Conservation (phyloP, 2,329 filamentous ascomycete species). For the Polytolypa hystricis region DNA sequence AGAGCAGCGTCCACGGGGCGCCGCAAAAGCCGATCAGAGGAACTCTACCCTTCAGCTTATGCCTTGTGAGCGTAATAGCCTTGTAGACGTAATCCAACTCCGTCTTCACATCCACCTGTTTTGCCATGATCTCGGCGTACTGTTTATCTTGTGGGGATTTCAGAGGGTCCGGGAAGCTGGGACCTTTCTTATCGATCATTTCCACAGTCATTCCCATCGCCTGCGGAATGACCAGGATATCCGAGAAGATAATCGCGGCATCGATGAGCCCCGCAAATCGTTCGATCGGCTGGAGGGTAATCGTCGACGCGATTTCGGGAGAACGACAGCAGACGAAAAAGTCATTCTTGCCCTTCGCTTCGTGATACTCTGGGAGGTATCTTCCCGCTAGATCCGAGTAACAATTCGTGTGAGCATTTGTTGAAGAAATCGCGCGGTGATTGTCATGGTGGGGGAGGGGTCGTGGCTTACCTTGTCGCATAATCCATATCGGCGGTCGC, state of each 20-base stretch:
- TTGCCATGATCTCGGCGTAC: slow-evolving; percentile 64
- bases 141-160: slow-evolving; percentile 69
- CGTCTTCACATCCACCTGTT: slow-evolving; percentile 69
- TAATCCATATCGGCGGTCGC: slow-evolving; percentile 94
- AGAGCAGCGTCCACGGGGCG: slow-evolving; percentile 90
- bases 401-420: neutral
- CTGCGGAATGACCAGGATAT: slow-evolving; percentile 95
- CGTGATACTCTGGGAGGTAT: slow-evolving; percentile 95
- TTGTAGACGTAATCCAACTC: slow-evolving; percentile 93
- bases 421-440: neutral
- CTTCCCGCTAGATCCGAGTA: slow-evolving; percentile 70
- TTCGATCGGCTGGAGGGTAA: slow-evolving; percentile 91
- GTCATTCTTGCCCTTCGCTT: slow-evolving; percentile 80
- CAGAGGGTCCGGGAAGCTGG: slow-evolving; percentile 82
- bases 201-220: slow-evolving; percentile 98
- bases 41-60: slow-evolving; percentile 78
- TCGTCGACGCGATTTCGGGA: slow-evolving; percentile 81
- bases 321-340: slow-evolving; percentile 97
- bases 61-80: slow-evolving; percentile 79
- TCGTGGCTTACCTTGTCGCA: slow-evolving; percentile 72
- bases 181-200: slow-evolving; percentile 96
- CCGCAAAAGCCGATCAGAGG: slow-evolving; percentile 95
- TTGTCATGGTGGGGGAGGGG: too few relatives aligned
- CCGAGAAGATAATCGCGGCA: slow-evolving; percentile 96
- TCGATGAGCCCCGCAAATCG: slow-evolving; percentile 84